Evolutionary conservation across 345 rosid species (phyloP), one percentile per base, ranked within the genome.

Genomic region (Brassica juncea): DNA sequence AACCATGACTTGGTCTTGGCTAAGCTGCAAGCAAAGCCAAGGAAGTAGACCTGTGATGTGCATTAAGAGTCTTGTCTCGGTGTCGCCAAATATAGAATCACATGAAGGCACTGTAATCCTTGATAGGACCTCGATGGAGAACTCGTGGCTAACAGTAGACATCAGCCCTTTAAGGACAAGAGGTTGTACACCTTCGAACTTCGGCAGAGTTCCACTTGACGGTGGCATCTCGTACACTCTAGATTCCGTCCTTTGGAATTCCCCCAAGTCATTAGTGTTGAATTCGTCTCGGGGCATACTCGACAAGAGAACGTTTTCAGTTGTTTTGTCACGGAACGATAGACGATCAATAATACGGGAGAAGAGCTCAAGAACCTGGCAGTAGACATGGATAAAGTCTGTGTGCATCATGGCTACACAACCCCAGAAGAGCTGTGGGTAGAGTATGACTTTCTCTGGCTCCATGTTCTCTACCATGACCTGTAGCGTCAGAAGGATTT

Each of bases 391-490:
- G 71, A 95, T 92, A 59, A 93, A 95, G 84, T 95, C 99, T 42
- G 99, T 93, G 84, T 95, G 97, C 99, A 93, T 95, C 98, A 95
- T 90, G 35, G 99, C 99, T 2, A 95, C 97, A 80, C 99, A 91
- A 4, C 97, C 99, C 99, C 98, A 93, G 76, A 95, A 95, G 59
- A 95, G 94, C 79, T 95, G 99, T 23, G 99, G 99, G 80, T 93
- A 95, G 37, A 93, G 91, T 81, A 93, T 95, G 76, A 95, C 92
- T 86, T 95, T 95, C 88, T 91, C 98, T 15, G 98, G 99, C 82
- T 95, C 98, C 99, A 93, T 95, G 81, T 95, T 93, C 85, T 95
- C 99, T 76, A 95, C 98, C 99, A 95, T 95, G 78, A 93, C 97
- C 88, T 93, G 98, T 73, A 95, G 75, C 42, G 99, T 95, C 82